Percentiles rank a stretch among this genome's conserved stretches.
Evolutionary conservation across 257 asterid genomes (phyloP).

Genomic region (Striga asiatica): DNA sequence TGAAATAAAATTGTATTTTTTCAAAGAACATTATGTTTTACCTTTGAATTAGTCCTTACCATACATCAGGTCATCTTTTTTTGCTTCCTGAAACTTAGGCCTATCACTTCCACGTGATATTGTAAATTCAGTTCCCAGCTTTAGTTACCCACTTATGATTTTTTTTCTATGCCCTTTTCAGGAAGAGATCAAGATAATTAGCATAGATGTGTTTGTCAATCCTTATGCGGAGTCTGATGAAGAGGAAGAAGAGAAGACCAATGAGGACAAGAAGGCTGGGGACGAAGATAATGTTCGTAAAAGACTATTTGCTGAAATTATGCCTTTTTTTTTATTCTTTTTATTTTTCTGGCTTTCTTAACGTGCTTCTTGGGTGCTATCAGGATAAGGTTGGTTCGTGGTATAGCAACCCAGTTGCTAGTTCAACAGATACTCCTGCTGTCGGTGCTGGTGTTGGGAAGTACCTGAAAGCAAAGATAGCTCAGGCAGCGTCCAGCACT

Average conservation of each 20-base stretch:
- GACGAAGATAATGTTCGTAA: constrained; percentile 68
- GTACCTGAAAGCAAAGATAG: constrained; percentile 46
- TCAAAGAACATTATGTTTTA: no score
- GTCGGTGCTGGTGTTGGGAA: constrained; percentile 67
- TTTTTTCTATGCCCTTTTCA: constrained; percentile 23
- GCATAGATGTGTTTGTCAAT: constrained; percentile 63
- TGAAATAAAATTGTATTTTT: no score
- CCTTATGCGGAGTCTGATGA: constrained; percentile 77
- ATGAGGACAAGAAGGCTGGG: constrained; percentile 36
- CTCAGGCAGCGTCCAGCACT: constrained; percentile 29
- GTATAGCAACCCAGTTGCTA: constrained; percentile 77
- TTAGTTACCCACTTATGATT: background rate
- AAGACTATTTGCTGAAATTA: constrained; percentile 2
- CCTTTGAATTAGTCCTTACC: no score
- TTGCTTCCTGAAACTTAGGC: background rate
- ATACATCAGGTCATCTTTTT: background rate
- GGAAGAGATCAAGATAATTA: constrained; percentile 87
- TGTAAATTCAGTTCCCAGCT: constrained; percentile 4
- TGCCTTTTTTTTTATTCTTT: background rate
- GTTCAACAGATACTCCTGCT: constrained; percentile 34
- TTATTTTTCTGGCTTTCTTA: background rate
- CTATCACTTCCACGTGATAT: background rate
- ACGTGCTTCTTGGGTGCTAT: constrained; percentile 9
- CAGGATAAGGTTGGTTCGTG: constrained; percentile 94
- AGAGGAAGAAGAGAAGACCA: constrained; percentile 55